Base-by-base conservation (phyloP, 371 early-diverging fungal genomes). In the Syncephalastrum sp. region DNA sequence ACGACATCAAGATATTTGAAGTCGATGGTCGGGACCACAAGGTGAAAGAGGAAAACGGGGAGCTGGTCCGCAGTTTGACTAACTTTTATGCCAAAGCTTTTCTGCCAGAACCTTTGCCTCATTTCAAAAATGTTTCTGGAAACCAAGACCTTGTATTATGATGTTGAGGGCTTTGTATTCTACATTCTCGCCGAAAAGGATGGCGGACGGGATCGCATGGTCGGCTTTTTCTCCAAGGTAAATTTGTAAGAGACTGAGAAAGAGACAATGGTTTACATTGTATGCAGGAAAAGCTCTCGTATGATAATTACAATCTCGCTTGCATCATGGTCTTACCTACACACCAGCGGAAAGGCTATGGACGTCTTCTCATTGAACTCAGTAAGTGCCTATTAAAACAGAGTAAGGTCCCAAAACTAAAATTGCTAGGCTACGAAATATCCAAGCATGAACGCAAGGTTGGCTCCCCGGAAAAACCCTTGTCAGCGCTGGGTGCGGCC, bases 141-240 rank as follows among this genome's bases (percentile, higher is more conserved):
- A 72, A 96, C 96, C 77, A 99, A 99, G 69, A 99, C 99, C 2
- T 76, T 99, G 14, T 98, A 96, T 61, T 99, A 95, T 70, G 99
- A 99, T 61, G 93, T 98, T 19, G 95, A 98, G 62, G 96, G 97
- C 13, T 99, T 99, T 69, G 79, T 94, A 52, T 99, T 99, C 60
- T 99, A 98, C 72, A 86, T 99, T 5, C 75, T 98, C 61, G 88
- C 91, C n/a, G 85, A 89, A 59, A 77, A 69, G 14, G 83, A 89
- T 56, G 56, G 63, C 7, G 54, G 69, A 7, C 48, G 56, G 61
- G 84, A 84, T 47, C 62, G 68, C 4, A 80, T 88, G 56, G 83
- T 82, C 3, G 90, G 87, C 0, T 88, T 85, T 57, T 89, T 89
- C 62, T 89, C 90, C 25, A 84, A 82, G 72, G 82, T 81, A 77